Conservation (phyloP, 192 early-diverging fungal genomes). For the Coemansia sp. region DNA sequence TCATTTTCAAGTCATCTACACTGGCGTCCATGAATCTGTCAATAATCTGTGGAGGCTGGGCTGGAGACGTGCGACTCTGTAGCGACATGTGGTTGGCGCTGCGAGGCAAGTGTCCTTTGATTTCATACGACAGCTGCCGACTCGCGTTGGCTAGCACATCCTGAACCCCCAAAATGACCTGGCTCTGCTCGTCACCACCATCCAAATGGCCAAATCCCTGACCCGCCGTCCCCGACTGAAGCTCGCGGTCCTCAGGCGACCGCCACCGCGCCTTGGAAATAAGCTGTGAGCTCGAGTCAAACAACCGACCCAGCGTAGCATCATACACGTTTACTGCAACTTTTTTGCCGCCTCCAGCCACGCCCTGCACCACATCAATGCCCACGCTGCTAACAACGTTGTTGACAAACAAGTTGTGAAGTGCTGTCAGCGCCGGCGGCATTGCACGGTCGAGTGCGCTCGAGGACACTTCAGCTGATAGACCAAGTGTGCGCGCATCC, state of each 20-base stretch:
- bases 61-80: not conserved
- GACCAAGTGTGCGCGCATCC: constrained; percentile 40
- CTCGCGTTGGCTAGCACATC: constrained; percentile 27
- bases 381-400: constrained; percentile 38
- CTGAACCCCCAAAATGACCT: constrained; percentile 23
- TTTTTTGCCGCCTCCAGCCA: constrained; percentile 49
- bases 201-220: not conserved
- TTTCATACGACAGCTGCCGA: constrained; percentile 41
- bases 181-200: not conserved
- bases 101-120: constrained; percentile 37
- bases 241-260: constrained; percentile 28
- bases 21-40: constrained; percentile 17
- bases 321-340: constrained; percentile 52
- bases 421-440: constrained; percentile 20
- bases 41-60: not conserved
- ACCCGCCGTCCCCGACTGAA: constrained; percentile 4
- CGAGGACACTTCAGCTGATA: constrained; percentile 30
- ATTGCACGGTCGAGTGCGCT: constrained; percentile 21
- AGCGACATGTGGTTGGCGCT: not conserved
- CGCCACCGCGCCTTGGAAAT: constrained; percentile 26
- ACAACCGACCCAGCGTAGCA: constrained; percentile 39
- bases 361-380: constrained; percentile 51
- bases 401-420: constrained; percentile 36
- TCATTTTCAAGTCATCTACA: constrained; percentile 23
- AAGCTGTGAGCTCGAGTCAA: constrained; percentile 33